Conservation (phyloP, 2,329 filamentous ascomycete genomes). For the Clarireedia paspali region DNA sequence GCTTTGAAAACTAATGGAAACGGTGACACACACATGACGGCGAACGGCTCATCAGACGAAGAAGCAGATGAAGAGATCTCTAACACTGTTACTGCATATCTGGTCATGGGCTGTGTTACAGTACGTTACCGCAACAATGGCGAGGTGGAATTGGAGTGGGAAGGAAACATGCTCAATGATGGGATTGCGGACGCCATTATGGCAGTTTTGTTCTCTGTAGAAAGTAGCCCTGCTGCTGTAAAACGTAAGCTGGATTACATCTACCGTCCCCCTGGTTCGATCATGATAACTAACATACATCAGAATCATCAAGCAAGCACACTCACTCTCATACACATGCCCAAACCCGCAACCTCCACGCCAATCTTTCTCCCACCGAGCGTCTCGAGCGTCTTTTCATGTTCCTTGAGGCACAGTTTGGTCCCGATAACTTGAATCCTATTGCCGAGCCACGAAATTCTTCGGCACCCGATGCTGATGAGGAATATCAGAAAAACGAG, state of each 20-base stretch:
- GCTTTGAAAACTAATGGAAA: constrained; percentile 20
- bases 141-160: constrained; percentile 89
- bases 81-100: constrained; percentile 46
- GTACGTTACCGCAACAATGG: constrained; percentile 72
- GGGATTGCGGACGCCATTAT: constrained; percentile 96
- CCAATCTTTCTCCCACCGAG: constrained; percentile 62
- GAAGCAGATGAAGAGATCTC: constrained; percentile 57
- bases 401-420: constrained; percentile 97
- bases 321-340: constrained; percentile 41
- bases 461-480: constrained; percentile 28
- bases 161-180: constrained; percentile 96
- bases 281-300: background rate
- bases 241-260: constrained; percentile 55
- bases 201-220: constrained; percentile 83
- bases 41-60: constrained; percentile 38
- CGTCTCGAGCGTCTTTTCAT: constrained; percentile 81
- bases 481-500: constrained; percentile 32
- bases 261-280: constrained; percentile 14
- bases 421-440: constrained; percentile 70
- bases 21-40: constrained; percentile 28
- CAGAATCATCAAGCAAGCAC: constrained; percentile 54
- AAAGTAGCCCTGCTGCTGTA: constrained; percentile 90
- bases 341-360: constrained; percentile 61
- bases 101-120: constrained; percentile 84
- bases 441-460: constrained; percentile 58